These are phyloP conservation scores for Hermanozyma aechmeae DNA, from an alignment of 805 yeast species.

Conservation along the genomic window DNA sequence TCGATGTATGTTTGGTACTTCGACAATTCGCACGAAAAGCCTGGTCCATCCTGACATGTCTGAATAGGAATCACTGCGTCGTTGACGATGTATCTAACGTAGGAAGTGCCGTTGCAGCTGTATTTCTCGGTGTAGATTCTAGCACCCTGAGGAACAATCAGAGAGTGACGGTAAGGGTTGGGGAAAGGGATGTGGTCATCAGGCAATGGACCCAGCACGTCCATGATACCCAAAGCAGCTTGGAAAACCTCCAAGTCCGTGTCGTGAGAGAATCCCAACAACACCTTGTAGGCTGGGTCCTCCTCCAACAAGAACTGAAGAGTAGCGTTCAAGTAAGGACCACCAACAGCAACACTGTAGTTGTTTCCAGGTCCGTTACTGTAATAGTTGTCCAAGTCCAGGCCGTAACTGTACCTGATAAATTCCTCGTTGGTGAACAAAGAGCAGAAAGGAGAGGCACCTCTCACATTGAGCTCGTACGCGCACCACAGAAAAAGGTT, in stretches of 20 bases:
- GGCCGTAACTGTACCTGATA: conserved; percentile 49
- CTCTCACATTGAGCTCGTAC: conserved; percentile 63
- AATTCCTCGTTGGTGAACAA: conserved; percentile 63
- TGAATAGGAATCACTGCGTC: conserved; percentile 31
- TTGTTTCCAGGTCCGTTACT: conserved; percentile 56
- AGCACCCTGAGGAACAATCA: conserved; percentile 33
- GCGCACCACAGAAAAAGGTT: conserved; percentile 58
- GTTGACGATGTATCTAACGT: conserved; percentile 30
- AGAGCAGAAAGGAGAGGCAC: conserved; percentile 57
- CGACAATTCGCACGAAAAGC: conserved; percentile 30
- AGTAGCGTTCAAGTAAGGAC: conserved; percentile 41
- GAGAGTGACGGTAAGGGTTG: conserved; percentile 34
- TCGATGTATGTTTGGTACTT: conserved; percentile 22
- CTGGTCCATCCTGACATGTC: conserved; percentile 29
- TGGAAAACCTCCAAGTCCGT: conserved; percentile 52
- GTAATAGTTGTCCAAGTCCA: conserved; percentile 53
- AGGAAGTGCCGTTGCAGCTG: conserved; percentile 18
- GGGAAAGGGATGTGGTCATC: conserved; percentile 38
- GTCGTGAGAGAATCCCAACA: conserved; percentile 71
- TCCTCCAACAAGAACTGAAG: conserved; percentile 38
- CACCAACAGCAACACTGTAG: conserved; percentile 49
- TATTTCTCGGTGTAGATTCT: conserved; percentile 29
- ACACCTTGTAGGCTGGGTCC: conserved; percentile 39
- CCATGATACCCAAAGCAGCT: conserved; percentile 54
- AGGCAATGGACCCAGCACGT: conserved; percentile 34